These are phyloP conservation scores for Salisapilia sapeloensis DNA, from an alignment of 352 stramenopile genomes.

Conservation along the genomic window DNA sequence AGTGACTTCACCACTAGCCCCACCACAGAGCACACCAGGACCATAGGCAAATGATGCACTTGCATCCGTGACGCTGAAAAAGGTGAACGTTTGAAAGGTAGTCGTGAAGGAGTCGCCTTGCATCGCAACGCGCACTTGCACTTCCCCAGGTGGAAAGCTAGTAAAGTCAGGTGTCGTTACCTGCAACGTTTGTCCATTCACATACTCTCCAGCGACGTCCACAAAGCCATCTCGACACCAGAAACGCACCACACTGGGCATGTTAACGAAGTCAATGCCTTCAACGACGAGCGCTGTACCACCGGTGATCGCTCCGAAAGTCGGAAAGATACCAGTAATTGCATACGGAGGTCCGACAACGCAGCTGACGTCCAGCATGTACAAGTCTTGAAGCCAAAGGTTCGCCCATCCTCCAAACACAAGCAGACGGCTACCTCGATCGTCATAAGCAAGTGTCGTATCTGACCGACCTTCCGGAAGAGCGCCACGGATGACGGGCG, in stretches of 20 bases:
- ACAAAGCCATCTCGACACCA: constrained; percentile 81
- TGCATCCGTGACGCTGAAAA: constrained; percentile 86
- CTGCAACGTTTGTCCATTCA: constrained; percentile 79
- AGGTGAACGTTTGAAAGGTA: constrained; percentile 84
- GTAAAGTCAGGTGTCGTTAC: constrained; percentile 86
- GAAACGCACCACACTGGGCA: constrained; percentile 76
- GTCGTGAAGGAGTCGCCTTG: constrained; percentile 90
- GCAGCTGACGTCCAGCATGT: constrained; percentile 84
- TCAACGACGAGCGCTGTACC: constrained; percentile 70
- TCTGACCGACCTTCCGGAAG: constrained; percentile 83
- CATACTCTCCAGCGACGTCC: constrained; percentile 77
- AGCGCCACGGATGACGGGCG: constrained; percentile 59
- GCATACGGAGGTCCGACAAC: constrained; percentile 93
- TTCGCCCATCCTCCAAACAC: constrained; percentile 94
- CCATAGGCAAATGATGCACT: constrained; percentile 86
- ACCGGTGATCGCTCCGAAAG: constrained; percentile 87
- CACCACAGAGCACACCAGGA: constrained; percentile 79
- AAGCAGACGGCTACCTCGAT: constrained; percentile 80
- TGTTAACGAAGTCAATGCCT: constrained; percentile 87
- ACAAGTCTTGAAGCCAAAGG: constrained; percentile 87
- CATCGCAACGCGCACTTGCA: constrained; percentile 83
- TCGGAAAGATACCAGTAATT: constrained; percentile 79
- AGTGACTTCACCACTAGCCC: constrained; percentile 48
- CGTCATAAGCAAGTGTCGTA: constrained; percentile 88
- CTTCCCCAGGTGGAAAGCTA: constrained; percentile 65